These are phyloP conservation scores for Penicillium griseofulvum DNA, from an alignment of 2,329 filamentous ascomycete genomes.

Conservation along the genomic window DNA sequence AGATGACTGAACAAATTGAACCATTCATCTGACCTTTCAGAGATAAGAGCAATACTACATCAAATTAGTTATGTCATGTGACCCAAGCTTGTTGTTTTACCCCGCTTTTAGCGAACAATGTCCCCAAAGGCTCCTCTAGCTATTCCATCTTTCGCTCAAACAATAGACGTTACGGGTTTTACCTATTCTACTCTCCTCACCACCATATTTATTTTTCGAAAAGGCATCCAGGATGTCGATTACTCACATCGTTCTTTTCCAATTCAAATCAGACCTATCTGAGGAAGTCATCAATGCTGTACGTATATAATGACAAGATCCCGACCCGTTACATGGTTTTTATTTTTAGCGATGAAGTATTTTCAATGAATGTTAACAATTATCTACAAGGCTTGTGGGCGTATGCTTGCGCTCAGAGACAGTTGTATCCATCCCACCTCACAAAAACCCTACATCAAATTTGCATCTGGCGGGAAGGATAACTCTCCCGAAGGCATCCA, in stretches of 20 bases:
- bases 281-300: conserved; percentile 57
- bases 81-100: background rate
- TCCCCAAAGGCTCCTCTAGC: too few relatives aligned
- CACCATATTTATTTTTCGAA: too few relatives aligned
- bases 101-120: background rate
- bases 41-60: too few relatives aligned
- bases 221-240: conserved; percentile 54
- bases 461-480: conserved; percentile 58
- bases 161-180: too few relatives aligned
- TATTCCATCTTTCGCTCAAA: too few relatives aligned
- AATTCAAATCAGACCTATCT: conserved; percentile 57
- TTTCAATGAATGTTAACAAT: background rate
- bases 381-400: conserved; percentile 45
- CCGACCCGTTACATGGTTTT: background rate
- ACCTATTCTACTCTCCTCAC: too few relatives aligned
- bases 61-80: too few relatives aligned
- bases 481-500: conserved; percentile 61
- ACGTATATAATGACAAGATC: conserved; percentile 24
- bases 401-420: conserved; percentile 57
- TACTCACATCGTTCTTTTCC: conserved; percentile 67
- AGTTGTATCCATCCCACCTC: conserved; percentile 60
- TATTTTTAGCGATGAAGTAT: background rate
- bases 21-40: too few relatives aligned
- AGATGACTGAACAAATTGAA: too few relatives aligned
- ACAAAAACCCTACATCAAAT: conserved; percentile 60